Evolutionary conservation across 2,329 filamentous ascomycete species (phyloP).

Genomic region (Monilinia vaccinii-corymbosi): DNA sequence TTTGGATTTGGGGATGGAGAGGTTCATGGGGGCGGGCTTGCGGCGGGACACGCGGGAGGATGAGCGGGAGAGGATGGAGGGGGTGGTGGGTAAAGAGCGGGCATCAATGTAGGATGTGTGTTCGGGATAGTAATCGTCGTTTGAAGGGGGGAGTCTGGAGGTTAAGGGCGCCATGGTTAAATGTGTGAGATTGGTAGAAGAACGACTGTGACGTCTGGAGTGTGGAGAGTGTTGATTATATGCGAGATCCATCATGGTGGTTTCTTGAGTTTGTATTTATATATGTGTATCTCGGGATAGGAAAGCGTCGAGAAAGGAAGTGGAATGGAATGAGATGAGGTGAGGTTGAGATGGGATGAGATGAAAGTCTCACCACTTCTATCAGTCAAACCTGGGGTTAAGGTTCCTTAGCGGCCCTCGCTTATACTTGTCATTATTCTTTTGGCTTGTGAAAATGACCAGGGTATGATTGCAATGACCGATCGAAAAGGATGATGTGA

Average conservation of each 20-base stretch:
- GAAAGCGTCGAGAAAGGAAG: no score
- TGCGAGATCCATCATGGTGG: slow-evolving; percentile 44
- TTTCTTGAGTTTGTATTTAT: not conserved
- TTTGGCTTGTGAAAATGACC: slow-evolving; percentile 20
- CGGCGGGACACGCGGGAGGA: slow-evolving; percentile 41
- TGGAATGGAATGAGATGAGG: not conserved
- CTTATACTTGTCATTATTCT: not conserved
- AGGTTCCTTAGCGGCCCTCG: slow-evolving; percentile 1
- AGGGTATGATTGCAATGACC: slow-evolving; percentile 8
- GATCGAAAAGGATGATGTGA: slow-evolving; percentile 2
- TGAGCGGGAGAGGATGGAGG: slow-evolving; percentile 51
- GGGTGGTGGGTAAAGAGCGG: slow-evolving; percentile 55
- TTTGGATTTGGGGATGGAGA: slow-evolving; percentile 48
- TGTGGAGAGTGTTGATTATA: slow-evolving; percentile 52
- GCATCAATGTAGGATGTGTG: slow-evolving; percentile 50
- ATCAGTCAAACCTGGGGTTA: slow-evolving; percentile 8
- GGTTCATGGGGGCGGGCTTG: slow-evolving; percentile 20
- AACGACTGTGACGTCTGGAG: slow-evolving; percentile 48
- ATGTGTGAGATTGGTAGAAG: slow-evolving; percentile 49
- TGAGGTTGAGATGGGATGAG: not conserved
- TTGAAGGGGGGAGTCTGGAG: slow-evolving; percentile 48
- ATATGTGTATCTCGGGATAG: not conserved
- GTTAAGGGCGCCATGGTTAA: slow-evolving; percentile 57
- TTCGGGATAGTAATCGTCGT: slow-evolving; percentile 38
- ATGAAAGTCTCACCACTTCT: slow-evolving; percentile 5